A percentile compares a stretch with the other conserved stretches of the same genome.
Evolutionary conservation across 169 alveolate species (phyloP).

Genomic region (Ichthyophthirius multifiliis): DNA sequence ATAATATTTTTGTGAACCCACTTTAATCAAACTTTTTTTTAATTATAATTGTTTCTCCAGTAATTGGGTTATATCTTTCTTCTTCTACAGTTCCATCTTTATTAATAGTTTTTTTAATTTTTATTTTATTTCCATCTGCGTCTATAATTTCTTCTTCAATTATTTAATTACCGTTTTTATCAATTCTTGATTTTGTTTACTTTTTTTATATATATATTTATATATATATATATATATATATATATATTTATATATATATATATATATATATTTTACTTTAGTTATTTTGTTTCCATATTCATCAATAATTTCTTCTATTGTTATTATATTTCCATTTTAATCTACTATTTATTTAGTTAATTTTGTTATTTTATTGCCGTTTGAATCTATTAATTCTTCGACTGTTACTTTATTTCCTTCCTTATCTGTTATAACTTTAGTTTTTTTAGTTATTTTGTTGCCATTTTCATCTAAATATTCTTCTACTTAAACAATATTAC

Average conservation of each 20-base stretch:
- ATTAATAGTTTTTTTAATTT: constrained; percentile 17
- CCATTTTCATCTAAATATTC: constrained; percentile 37
- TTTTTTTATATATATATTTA: not conserved
- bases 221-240: not conserved
- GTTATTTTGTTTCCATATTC: constrained; percentile 26
- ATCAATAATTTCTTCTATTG: constrained; percentile 34
- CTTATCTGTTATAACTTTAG: constrained; percentile 7
- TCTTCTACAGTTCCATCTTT: constrained; percentile 47
- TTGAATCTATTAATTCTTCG: constrained; percentile 31
- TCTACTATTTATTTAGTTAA: not conserved
- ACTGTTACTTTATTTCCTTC: constrained; percentile 36
- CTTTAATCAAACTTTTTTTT: constrained; percentile 29
- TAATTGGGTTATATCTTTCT: constrained; percentile 18
- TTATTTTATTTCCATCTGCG: constrained; percentile 28
- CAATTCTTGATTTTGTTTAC: not conserved
- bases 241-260: not conserved
- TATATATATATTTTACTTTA: not conserved
- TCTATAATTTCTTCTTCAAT: constrained; percentile 40
- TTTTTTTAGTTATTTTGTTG: constrained; percentile 11
- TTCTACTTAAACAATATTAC: constrained; percentile 20
- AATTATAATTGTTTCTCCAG: constrained; percentile 33
- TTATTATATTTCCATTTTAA: constrained; percentile 1
- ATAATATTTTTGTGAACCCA: constrained; percentile 13
- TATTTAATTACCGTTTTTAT: constrained; percentile 32
- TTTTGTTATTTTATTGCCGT: constrained; percentile 21